A percentile compares a stretch with the other conserved stretches of the same genome.
Evolutionary conservation across 1,139 yeast genomes (phyloP).

Genomic region (Kodamaea anthophila): DNA sequence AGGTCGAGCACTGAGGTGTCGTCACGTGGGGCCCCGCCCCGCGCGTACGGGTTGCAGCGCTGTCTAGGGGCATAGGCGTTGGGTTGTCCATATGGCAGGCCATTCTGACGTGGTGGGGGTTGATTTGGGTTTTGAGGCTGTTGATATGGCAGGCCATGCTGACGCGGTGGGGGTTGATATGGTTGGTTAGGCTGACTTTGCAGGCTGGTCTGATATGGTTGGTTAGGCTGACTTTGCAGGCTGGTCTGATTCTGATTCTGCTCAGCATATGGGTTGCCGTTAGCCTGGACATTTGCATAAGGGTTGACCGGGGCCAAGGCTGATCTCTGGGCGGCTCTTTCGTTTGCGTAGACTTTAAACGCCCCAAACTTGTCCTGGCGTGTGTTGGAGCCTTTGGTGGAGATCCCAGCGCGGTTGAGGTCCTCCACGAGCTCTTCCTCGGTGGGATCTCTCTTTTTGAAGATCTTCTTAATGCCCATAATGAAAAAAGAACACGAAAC

Average conservation of each 20-base stretch:
- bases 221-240: too few relatives aligned
- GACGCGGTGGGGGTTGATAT: constrained; percentile 3
- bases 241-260: too few relatives aligned
- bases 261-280: constrained; percentile 22
- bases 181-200: too few relatives aligned
- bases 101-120: constrained; percentile 1
- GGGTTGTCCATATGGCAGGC: not conserved
- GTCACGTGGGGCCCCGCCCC: constrained; percentile 14
- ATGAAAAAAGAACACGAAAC: not conserved
- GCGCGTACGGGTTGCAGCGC: constrained; percentile 1
- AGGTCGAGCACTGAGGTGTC: constrained; percentile 34
- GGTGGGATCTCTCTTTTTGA: constrained; percentile 58
- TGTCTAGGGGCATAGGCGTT: not conserved
- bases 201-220: too few relatives aligned
- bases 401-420: constrained; percentile 47
- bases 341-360: constrained; percentile 55
- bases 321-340: constrained; percentile 33
- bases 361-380: constrained; percentile 60
- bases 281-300: constrained; percentile 25
- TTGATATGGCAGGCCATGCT: constrained; percentile 5
- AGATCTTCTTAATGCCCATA: constrained; percentile 49
- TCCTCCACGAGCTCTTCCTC: constrained; percentile 49
- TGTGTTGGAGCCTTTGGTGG: constrained; percentile 33
- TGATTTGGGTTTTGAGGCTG: too few relatives aligned
- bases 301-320: constrained; percentile 45